Conservation (phyloP, 2,329 filamentous ascomycete species). For the Aspergillus floridensis region DNA sequence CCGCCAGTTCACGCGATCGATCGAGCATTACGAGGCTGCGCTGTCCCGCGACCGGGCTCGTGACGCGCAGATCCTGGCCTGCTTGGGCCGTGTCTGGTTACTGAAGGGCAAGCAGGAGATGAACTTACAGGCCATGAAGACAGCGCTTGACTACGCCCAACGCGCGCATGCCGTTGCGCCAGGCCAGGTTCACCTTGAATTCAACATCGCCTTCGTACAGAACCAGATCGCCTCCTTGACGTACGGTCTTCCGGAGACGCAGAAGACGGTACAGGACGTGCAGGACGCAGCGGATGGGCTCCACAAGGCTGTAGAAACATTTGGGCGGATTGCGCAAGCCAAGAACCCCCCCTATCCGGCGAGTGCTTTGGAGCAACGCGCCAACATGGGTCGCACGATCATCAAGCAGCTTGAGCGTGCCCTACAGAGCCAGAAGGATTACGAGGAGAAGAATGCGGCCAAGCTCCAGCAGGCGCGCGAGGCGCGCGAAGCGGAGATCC, state of each 20-base stretch:
- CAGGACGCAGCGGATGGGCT: conserved; percentile 76
- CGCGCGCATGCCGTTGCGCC: conserved; percentile 73
- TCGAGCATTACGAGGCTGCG: conserved; percentile 89
- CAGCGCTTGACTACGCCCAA: conserved; percentile 61
- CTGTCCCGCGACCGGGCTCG: conserved; percentile 74
- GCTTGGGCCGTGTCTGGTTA: conserved; percentile 83
- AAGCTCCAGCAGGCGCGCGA: conserved; percentile 79
- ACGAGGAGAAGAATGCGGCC: conserved; percentile 87
- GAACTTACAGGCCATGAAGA: conserved; percentile 61
- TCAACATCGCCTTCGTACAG: conserved; percentile 97
- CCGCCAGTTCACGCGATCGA: conserved; percentile 83
- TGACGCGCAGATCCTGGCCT: conserved; percentile 77
- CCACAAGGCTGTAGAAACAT: conserved; percentile 76
- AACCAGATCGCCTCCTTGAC: conserved; percentile 87
- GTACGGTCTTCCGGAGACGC: conserved; percentile 69
- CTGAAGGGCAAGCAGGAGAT: conserved; percentile 71
- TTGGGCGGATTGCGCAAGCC: conserved; percentile 58
- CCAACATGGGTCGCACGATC: conserved; percentile 96
- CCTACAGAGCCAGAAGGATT: conserved; percentile 79
- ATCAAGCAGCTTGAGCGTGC: conserved; percentile 86
- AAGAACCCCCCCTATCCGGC: conserved; percentile 82
- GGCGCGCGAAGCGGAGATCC: conserved; percentile 75
- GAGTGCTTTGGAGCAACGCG: conserved; percentile 86
- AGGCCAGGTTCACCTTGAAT: conserved; percentile 86
- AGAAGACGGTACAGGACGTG: conserved; percentile 76